phyloP scores from a whole-genome alignment of 176 grass and related monocot genomes.

The Oryza officinalis region DNA sequence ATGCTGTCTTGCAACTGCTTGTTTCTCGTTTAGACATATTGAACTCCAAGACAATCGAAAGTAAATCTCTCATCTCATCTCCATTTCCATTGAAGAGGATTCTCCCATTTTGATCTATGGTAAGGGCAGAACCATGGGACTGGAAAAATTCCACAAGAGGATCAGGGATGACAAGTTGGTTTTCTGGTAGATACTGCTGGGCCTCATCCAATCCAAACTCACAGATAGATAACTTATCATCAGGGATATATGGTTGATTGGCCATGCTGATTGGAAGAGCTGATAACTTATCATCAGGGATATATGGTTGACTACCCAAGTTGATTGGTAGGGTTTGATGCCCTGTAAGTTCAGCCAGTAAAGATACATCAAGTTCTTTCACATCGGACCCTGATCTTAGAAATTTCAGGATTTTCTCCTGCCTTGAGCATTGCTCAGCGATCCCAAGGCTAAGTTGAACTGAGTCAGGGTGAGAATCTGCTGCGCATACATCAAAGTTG shows the following conservation, averaged over 20 bases:
- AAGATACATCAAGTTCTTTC: slow-evolving; percentile 48
- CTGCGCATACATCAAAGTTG: slow-evolving; percentile 12
- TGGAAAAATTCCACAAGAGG: slow-evolving; percentile 52
- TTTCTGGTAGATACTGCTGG: slow-evolving; percentile 46
- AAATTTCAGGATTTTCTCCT: slow-evolving; percentile 75
- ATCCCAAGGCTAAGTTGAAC: slow-evolving; percentile 73
- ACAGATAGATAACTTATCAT: slow-evolving; percentile 55
- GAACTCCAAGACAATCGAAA: slow-evolving; percentile 57
- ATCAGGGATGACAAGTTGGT: slow-evolving; percentile 51
- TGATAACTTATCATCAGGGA: slow-evolving; percentile 52
- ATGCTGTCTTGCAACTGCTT: slow-evolving; percentile 57
- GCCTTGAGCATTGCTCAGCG: slow-evolving; percentile 62
- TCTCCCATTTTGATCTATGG: slow-evolving; percentile 45
- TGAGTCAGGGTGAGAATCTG: slow-evolving; percentile 61
- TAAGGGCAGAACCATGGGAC: slow-evolving; percentile 42
- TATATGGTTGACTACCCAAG: slow-evolving; percentile 39
- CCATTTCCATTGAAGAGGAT: slow-evolving; percentile 57
- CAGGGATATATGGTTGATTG: slow-evolving; percentile 35
- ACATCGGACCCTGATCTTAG: slow-evolving; percentile 60
- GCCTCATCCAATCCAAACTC: slow-evolving; percentile 50
- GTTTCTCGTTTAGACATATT: slow-evolving; percentile 43
- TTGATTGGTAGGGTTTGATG: slow-evolving; percentile 40
- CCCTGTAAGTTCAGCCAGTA: slow-evolving; percentile 56
- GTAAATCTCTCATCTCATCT: slow-evolving; percentile 61
- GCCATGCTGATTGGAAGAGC: slow-evolving; percentile 41